Evolutionary conservation across 1,284 basidiomycete species (phyloP).

Genomic region (Boletus semigastroideus): DNA sequence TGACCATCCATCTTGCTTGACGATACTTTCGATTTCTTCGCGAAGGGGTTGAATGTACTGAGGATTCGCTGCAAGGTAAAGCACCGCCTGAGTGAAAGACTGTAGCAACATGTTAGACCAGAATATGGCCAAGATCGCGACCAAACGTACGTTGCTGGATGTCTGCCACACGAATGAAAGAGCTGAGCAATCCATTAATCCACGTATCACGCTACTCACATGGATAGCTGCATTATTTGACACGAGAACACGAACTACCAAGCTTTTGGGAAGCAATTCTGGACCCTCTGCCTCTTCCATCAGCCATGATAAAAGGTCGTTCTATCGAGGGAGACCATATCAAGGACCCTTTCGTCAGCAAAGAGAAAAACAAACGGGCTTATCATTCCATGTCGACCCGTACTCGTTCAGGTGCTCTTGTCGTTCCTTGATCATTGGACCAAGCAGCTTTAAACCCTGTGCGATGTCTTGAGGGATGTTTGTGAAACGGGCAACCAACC

Average conservation of each 20-base stretch:
- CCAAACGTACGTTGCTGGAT: background rate
- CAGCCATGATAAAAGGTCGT: conserved; percentile 46
- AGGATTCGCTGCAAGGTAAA: conserved; percentile 37
- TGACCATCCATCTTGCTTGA: conserved; percentile 39
- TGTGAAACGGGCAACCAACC: conserved; percentile 6
- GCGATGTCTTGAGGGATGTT: background rate
- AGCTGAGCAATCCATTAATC: conserved; percentile 16
- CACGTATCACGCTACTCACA: background rate
- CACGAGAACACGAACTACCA: conserved; percentile 34
- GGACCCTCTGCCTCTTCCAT: conserved; percentile 37
- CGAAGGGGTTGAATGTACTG: background rate
- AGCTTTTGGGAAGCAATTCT: conserved; percentile 25
- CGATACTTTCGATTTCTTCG: background rate
- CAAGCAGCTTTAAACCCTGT: conserved; percentile 28
- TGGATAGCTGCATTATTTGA: conserved; percentile 43
- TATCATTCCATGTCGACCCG: conserved; percentile 19
- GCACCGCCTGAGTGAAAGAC: conserved; percentile 38
- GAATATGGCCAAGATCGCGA: background rate
- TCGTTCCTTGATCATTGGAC: conserved; percentile 40
- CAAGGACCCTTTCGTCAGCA: background rate
- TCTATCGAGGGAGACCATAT: conserved; percentile 21
- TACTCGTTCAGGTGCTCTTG: conserved; percentile 30
- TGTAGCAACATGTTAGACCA: background rate
- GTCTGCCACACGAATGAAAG: background rate
- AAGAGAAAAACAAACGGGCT: background rate